A percentile compares a stretch with the other conserved stretches of the same genome.
Evolutionary conservation across 345 rosid species (phyloP).

Genomic region (Cochlearia excelsa): DNA sequence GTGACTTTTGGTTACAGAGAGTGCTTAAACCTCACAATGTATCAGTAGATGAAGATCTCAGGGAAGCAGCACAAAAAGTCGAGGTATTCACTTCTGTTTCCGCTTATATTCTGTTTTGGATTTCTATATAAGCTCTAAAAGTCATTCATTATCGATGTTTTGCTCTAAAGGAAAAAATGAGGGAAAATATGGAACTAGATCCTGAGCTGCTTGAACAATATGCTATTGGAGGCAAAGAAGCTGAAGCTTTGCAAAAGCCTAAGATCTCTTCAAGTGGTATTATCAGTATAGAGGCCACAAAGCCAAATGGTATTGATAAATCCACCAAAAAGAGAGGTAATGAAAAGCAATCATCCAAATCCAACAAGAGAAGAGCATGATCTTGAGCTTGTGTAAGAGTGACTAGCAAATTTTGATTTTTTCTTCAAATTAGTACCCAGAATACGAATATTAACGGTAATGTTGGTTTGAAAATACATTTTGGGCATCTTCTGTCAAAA

Average conservation of each 20-base stretch:
- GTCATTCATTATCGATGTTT: background rate
- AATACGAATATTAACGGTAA: background rate
- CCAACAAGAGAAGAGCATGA: conserved; percentile 50
- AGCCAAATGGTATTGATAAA: conserved; percentile 41
- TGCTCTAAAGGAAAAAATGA: conserved; percentile 61
- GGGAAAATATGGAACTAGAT: conserved; percentile 53
- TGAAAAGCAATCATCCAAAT: conserved; percentile 44
- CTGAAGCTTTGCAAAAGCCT: conserved; percentile 62
- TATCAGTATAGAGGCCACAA: conserved; percentile 59
- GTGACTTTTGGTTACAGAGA: conserved; percentile 46
- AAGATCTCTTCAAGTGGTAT: conserved; percentile 58
- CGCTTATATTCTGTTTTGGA: background rate
- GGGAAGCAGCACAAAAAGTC: conserved; percentile 73
- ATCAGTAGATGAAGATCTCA: conserved; percentile 85
- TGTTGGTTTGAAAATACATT: background rate
- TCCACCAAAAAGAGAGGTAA: conserved; percentile 55
- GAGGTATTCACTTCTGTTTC: conserved; percentile 47
- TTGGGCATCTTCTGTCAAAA: conserved; percentile 16
- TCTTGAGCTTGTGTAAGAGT: background rate
- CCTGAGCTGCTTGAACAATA: conserved; percentile 65
- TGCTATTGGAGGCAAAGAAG: conserved; percentile 60
- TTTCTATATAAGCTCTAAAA: conserved; percentile 2
- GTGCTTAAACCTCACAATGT: conserved; percentile 69
- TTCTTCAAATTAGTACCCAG: conserved; percentile 2
- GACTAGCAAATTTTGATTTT: conserved; percentile 6